Evolutionary conservation across 2,329 filamentous ascomycete genomes (phyloP).

Genomic region (Cladophialophora exuberans): DNA sequence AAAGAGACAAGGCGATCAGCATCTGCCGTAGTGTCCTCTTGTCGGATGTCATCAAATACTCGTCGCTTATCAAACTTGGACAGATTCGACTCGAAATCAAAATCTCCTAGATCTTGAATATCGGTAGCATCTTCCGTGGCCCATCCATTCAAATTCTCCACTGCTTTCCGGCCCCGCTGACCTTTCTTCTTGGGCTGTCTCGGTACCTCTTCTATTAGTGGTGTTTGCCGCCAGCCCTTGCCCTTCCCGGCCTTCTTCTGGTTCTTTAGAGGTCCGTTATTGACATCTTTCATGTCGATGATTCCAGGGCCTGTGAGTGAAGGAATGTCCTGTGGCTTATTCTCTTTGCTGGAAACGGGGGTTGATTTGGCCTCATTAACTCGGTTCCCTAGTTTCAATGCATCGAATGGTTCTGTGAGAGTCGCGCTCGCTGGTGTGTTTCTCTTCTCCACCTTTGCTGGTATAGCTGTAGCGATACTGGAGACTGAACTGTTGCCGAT

Average conservation of each 20-base stretch:
- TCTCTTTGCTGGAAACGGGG: slow-evolving; percentile 3
- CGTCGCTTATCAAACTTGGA: slow-evolving; percentile 94
- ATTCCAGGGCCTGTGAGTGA: slow-evolving; percentile 41
- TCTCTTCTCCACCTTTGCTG: slow-evolving; percentile 30
- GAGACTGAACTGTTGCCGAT: slow-evolving; percentile 31
- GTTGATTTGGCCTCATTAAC: slow-evolving; percentile 31
- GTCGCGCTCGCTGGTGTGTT: slow-evolving; percentile 42
- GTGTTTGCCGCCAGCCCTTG: slow-evolving; percentile 70
- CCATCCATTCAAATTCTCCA: slow-evolving; percentile 76
- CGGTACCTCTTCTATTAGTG: slow-evolving; percentile 65
- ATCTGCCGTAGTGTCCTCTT: slow-evolving; percentile 86
- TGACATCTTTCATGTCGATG: slow-evolving; percentile 40
- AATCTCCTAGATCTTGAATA: slow-evolving; percentile 89
- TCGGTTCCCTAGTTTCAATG: slow-evolving; percentile 37
- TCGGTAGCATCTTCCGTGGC: slow-evolving; percentile 95
- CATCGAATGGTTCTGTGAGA: slow-evolving; percentile 51
- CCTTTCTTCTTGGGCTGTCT: slow-evolving; percentile 51
- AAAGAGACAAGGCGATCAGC: slow-evolving; percentile 88
- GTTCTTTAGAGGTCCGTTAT: slow-evolving; percentile 36
- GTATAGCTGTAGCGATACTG: slow-evolving; percentile 30
- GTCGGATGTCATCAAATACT: slow-evolving; percentile 88
- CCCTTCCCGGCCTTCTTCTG: slow-evolving; percentile 48
- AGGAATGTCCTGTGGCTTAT: slow-evolving; percentile 43
- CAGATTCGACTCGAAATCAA: slow-evolving; percentile 86
- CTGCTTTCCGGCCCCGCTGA: slow-evolving; percentile 48